Evolutionary conservation across 2,329 filamentous ascomycete species (phyloP).

Genomic region (Sclerotinia nivalis): DNA sequence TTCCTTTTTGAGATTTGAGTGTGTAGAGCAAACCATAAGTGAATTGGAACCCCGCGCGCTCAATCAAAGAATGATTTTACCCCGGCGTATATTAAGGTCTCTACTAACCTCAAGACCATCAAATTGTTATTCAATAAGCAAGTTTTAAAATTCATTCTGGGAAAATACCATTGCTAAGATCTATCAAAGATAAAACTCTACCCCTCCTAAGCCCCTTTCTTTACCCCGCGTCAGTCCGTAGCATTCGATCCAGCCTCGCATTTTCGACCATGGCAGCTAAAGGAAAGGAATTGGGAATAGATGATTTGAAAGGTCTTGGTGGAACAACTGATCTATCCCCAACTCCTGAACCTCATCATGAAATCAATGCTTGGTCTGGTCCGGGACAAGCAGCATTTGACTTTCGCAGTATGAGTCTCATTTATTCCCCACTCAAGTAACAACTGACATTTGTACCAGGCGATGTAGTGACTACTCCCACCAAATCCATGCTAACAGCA

Average conservation of each 20-base stretch:
- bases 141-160: constrained; percentile 2
- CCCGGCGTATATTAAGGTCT: not conserved
- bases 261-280: constrained; percentile 5
- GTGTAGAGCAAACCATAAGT: not conserved
- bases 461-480: constrained; percentile 75
- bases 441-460: constrained; percentile 43
- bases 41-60: constrained; percentile 6
- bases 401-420: constrained; percentile 38
- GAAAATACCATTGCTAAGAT: constrained; percentile 11
- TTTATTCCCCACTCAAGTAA: not conserved
- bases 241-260: not conserved
- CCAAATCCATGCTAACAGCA: constrained; percentile 76
- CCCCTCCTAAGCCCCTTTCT: not conserved
- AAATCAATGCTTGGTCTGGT: constrained; percentile 38
- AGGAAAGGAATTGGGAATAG: not conserved
- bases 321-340: constrained; percentile 27
- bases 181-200: constrained; percentile 12
- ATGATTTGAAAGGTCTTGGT: constrained; percentile 27
- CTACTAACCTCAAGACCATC: not conserved
- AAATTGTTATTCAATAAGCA: not conserved
- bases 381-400: constrained; percentile 42
- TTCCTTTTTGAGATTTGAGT: constrained; percentile 9
- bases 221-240: not conserved
- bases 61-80: not conserved
- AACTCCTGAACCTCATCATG: constrained; percentile 20